Base-by-base conservation (phyloP, 306 rosid species). In the Biancaea sappan region DNA sequence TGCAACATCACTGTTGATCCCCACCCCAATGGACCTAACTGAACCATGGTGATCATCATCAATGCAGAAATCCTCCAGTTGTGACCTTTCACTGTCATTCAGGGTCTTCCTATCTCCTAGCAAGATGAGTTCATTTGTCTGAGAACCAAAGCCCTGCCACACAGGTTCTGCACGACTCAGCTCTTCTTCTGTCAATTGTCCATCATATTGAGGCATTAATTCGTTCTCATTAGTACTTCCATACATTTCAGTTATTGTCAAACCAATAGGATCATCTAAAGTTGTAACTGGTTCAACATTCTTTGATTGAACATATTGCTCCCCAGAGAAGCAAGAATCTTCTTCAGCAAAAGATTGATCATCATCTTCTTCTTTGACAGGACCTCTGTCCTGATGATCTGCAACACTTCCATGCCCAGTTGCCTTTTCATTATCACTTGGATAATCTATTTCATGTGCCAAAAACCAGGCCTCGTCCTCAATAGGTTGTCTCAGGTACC, bases 401-500 rank as follows among this genome's bases (percentile, higher is more conserved):
- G 92, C 96, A 73, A 85, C 92, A 74, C 89, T 92, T 74, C 93
- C 96, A 83, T 87, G 93, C 74, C 88, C 96, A 14, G 96, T 87
- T 44, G 93, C 98, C 79, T 95, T 95, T 72, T 95, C 98, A 69
- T 95, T 95, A 80, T 95, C 99, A 75, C 99, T 95, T 44, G 98
- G 99, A 84, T 95, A 95, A 82, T 95, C 99, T 51, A 95, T 87
- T 84, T 95, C 99, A 57, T 95, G 99, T n/a, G 97, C 99, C 82
- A 95, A 76, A 81, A 95, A 95, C 99, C 99, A 95, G 67, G 98
- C 84, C 87, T 95, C 99, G 31, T 95, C 99, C 89, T 95, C 98
- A 73, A 95, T 95, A 52, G 99, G 99, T 76, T 95, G 99, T 83
- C 98, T 91, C 96, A 84, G 90, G 81, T 95, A 95, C 53, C 99